A percentile compares a stretch with the other conserved stretches of the same genome.
phyloP scores from a whole-genome alignment of 139 green algal genomes.

The Closterium sp. region DNA sequence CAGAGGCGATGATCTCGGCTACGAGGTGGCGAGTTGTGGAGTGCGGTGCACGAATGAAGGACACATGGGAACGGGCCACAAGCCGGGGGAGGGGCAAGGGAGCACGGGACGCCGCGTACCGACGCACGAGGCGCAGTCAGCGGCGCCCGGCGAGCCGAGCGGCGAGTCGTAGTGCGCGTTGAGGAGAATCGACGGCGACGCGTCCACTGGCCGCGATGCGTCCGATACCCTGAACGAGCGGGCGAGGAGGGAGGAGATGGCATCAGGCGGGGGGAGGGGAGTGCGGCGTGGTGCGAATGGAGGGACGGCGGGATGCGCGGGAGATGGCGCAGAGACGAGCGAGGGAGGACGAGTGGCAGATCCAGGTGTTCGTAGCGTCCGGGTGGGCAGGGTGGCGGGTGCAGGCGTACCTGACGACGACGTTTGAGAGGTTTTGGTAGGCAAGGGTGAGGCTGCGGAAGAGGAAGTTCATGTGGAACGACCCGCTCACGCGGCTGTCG shows the following conservation, averaged over 20 bases:
- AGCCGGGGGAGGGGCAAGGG: background rate
- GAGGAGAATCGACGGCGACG: constrained; percentile 30
- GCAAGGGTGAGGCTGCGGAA: constrained; percentile 18
- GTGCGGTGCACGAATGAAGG: background rate
- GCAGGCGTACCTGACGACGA: constrained; percentile 13
- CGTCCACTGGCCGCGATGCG: background rate
- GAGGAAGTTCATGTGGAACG: constrained; percentile 35
- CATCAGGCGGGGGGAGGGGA: background rate
- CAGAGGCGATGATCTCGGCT: background rate
- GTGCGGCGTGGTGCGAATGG: background rate
- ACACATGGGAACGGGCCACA: background rate
- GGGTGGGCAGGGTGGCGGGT: background rate
- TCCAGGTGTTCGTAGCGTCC: background rate
- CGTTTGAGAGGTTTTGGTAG: constrained; percentile 25
- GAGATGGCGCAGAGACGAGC: background rate
- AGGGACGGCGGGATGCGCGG: background rate
- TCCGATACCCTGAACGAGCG: background rate
- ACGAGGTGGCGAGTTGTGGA: background rate
- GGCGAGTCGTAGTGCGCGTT: constrained; percentile 41
- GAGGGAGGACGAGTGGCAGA: background rate
- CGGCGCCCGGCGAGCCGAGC: constrained; percentile 27
- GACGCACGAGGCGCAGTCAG: constrained; percentile 49
- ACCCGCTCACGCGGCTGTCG: constrained; percentile 16
- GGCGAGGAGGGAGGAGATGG: background rate
- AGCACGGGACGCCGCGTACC: background rate